Percentiles rank a stretch among this genome's conserved stretches.
phyloP scores from a whole-genome alignment of 176 grass and related monocot species.

The Dendrocalamus sinicus region DNA sequence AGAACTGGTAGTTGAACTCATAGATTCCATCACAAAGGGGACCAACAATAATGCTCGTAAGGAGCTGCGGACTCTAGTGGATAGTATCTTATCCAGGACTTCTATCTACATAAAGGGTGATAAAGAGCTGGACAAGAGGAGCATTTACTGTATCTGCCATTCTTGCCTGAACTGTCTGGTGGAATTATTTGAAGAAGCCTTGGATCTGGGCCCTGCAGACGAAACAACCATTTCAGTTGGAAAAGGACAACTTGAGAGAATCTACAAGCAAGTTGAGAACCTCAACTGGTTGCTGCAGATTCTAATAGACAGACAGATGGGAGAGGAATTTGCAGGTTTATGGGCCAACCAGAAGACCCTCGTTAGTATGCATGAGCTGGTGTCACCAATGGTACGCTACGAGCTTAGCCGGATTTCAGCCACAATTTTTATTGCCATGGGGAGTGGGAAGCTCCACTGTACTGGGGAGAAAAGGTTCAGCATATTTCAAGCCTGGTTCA shows the following conservation, averaged over 20 bases:
- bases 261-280: conserved; percentile 78
- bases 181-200: conserved; percentile 75
- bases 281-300: conserved; percentile 80
- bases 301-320: conserved; percentile 78
- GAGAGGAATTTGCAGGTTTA: conserved; percentile 74
- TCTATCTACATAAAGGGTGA: conserved; percentile 66
- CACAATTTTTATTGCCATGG: conserved; percentile 69
- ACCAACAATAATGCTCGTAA: conserved; percentile 71
- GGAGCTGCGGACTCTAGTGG: conserved; percentile 68
- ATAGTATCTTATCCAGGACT: conserved; percentile 66
- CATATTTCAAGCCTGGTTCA: conserved; percentile 74
- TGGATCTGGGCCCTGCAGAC: conserved; percentile 25
- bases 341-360: conserved; percentile 71
- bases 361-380: conserved; percentile 49
- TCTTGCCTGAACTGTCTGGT: conserved; percentile 78
- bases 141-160: conserved; percentile 70
- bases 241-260: conserved; percentile 58
- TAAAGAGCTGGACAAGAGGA: conserved; percentile 56
- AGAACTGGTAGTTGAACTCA: conserved; percentile 64
- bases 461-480: conserved; percentile 53
- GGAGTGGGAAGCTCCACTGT: conserved; percentile 72
- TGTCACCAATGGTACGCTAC: conserved; percentile 71
- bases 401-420: conserved; percentile 83
- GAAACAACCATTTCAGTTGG: conserved; percentile 44
- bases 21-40: conserved; percentile 75